These are phyloP conservation scores for Russula dissimulans DNA, from an alignment of 768 basidiomycete species.

Conservation along the genomic window DNA sequence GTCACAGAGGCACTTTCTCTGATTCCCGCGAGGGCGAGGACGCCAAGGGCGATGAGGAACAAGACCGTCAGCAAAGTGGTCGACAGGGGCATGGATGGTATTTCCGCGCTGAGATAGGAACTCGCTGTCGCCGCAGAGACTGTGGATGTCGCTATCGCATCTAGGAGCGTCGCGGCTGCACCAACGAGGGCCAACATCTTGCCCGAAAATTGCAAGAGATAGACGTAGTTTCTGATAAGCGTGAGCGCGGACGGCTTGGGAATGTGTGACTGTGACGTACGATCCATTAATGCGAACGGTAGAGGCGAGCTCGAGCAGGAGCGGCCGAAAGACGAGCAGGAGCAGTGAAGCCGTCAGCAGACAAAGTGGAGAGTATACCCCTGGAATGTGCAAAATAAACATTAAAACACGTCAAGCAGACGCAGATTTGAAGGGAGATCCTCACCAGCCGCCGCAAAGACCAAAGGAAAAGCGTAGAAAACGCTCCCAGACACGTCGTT, in stretches of 20 bases:
- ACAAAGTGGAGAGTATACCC: slow-evolving; percentile 19
- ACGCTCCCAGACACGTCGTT: slow-evolving; percentile 18
- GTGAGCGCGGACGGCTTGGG: not conserved
- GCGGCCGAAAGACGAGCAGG: slow-evolving; percentile 16
- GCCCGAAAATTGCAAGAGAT: slow-evolving; percentile 14
- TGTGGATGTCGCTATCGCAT: slow-evolving; percentile 16
- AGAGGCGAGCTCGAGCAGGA: slow-evolving; percentile 11
- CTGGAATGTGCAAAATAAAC: not conserved
- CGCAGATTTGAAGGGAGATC: too few species aligned
- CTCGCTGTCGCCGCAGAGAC: slow-evolving; percentile 19
- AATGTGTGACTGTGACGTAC: not conserved
- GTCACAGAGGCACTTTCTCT: slow-evolving; percentile 14
- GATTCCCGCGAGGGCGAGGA: slow-evolving; percentile 17
- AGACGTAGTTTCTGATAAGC: slow-evolving; percentile 2
- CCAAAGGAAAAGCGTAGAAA: slow-evolving; percentile 18
- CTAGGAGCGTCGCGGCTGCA: slow-evolving; percentile 15
- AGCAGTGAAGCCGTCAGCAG: slow-evolving; percentile 15
- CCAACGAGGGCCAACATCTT: slow-evolving; percentile 15
- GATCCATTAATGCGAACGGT: slow-evolving; percentile 15
- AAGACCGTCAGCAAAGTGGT: slow-evolving; percentile 9
- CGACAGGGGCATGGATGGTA: slow-evolving; percentile 12
- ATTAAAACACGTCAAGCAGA: not conserved
- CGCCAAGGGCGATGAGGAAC: slow-evolving; percentile 11
- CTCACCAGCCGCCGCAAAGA: slow-evolving; percentile 15
- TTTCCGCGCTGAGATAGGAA: slow-evolving; percentile 17